phyloP scores from a whole-genome alignment of 2,329 filamentous ascomycete species.

The Diaporthe aspalathi region DNA sequence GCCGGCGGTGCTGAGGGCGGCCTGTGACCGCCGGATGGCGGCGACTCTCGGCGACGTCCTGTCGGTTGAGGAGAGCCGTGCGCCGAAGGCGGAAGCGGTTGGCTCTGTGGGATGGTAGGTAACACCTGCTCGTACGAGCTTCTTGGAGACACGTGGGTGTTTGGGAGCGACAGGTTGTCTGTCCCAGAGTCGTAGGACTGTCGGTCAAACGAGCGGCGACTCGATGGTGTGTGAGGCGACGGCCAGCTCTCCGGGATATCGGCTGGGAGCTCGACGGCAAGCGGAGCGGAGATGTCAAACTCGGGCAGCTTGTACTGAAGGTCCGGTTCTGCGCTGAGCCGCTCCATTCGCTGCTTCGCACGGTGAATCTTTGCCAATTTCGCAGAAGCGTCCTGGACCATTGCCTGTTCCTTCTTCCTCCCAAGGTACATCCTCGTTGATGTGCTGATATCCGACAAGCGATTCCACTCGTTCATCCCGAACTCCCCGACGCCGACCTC shows the following conservation, averaged over 20 bases:
- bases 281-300: conserved; percentile 54
- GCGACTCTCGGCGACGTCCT: conserved; percentile 46
- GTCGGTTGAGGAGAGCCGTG: conserved; percentile 47
- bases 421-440: conserved; percentile 86
- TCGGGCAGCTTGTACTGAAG: conserved; percentile 56
- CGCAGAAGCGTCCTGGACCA: conserved; percentile 79
- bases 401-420: conserved; percentile 77
- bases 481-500: conserved; percentile 97
- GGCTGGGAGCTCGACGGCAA: conserved; percentile 69
- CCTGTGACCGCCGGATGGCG: conserved; percentile 36
- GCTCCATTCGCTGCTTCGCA: conserved; percentile 76
- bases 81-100: conserved; percentile 41
- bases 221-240: conserved; percentile 52
- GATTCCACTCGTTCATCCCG: conserved; percentile 98
- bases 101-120: conserved; percentile 47
- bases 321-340: conserved; percentile 56
- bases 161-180: conserved; percentile 60
- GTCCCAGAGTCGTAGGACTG: conserved; percentile 68
- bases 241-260: conserved; percentile 59
- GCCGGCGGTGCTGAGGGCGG: conserved; percentile 43
- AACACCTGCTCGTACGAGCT: conserved; percentile 61
- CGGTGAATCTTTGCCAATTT: conserved; percentile 87
- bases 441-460: conserved; percentile 94
- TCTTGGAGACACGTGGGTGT: conserved; percentile 59
- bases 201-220: conserved; percentile 49